Percentiles rank a stretch among this genome's conserved stretches.
These are phyloP conservation scores for Gossypioides kirkii DNA, from an alignment of 345 rosid species.

Conservation along the genomic window DNA sequence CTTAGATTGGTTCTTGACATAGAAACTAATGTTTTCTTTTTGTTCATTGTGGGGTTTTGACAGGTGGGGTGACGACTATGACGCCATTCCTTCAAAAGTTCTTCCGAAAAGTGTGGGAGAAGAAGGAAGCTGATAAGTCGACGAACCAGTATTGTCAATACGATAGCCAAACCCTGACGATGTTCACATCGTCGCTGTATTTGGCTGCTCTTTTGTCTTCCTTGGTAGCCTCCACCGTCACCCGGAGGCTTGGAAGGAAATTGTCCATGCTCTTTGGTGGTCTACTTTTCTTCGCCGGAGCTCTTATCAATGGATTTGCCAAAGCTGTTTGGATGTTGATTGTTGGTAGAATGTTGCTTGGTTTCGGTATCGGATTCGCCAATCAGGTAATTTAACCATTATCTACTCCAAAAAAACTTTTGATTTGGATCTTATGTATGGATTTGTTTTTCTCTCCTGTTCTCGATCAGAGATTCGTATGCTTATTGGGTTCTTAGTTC, in stretches of 20 bases:
- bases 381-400: constrained; percentile 55
- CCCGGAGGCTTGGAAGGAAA: constrained; percentile 68
- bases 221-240: constrained; percentile 69
- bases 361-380: constrained; percentile 94
- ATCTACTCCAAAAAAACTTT: background rate
- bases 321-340: constrained; percentile 84
- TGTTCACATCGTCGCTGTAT: constrained; percentile 93
- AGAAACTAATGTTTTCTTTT: background rate
- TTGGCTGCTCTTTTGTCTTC: constrained; percentile 80
- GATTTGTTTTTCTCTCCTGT: background rate
- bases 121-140: constrained; percentile 37
- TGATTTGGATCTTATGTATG: background rate
- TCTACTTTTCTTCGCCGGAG: constrained; percentile 73
- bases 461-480: constrained; percentile 9
- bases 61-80: constrained; percentile 98
- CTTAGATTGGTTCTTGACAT: background rate
- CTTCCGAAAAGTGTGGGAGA: constrained; percentile 59
- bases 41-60: constrained; percentile 15
- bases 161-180: constrained; percentile 58
- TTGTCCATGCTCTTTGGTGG: constrained; percentile 93
- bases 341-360: constrained; percentile 81
- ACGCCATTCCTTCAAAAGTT: constrained; percentile 56
- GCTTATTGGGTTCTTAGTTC: background rate
- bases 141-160: constrained; percentile 77
- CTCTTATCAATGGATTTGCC: constrained; percentile 77